Base-by-base conservation (phyloP, 345 rosid genomes). In the Alliaria petiolata region DNA sequence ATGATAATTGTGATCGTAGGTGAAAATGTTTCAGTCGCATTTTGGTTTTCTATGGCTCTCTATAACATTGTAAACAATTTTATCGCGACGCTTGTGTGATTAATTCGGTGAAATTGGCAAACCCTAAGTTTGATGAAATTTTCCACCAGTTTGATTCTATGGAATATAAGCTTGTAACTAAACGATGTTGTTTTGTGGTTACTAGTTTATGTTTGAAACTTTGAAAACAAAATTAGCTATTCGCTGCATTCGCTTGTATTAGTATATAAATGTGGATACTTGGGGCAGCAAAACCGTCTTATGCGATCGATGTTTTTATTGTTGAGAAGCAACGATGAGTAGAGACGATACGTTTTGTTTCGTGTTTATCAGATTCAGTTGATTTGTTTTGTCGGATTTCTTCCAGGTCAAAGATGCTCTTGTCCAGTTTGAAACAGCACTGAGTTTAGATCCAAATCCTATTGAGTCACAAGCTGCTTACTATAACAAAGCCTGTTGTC, bases 401-500 rank as follows among this genome's bases (percentile, higher is more conserved):
- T 81, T 78, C 61, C 86, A 91, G 95, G 96, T 95, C 45, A 95
- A 83, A 78, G 97, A 95, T 76, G 96, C 96, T 52, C 78, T 95
- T 67, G 57, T 72, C 47, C 88, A 83, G 78, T 95, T 91, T 83
- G 97, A 95, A 71, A 85, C 80, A 12, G 95, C 96, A 12, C 83
- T 91, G 67, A 85, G 71, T 75, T 77, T 95, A 70, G 76, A 89
- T 78, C 96, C 97, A 65, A 86, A 79, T 38, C 83, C 88, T 38
- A 43, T 71, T 14, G 99, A 89, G 80, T 83, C 96, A 68, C 99
- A 91, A 80, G 97, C 99, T 78, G 95, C 97, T 38, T 85, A 85
- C 46, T 91, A 91, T 76, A 89, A 91, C 83, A 95, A 95, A 85
- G 97, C 97, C 35, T 89, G 96, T 71, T 91, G 97, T 79, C 95